phyloP scores from a whole-genome alignment of 768 basidiomycete genomes.

The Lactarius hatsudake region DNA sequence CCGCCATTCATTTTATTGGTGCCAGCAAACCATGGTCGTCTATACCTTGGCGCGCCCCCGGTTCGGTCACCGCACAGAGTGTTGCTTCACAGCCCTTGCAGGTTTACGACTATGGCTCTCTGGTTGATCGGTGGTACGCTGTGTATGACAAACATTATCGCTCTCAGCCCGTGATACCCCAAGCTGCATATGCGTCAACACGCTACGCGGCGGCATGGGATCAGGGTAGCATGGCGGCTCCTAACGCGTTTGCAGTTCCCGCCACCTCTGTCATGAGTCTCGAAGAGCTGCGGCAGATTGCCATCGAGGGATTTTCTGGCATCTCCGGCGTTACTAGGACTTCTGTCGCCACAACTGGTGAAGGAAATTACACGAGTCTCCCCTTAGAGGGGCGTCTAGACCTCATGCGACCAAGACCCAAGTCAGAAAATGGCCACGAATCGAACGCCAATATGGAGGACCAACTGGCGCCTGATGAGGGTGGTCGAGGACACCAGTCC shows the following conservation, averaged over 20 bases:
- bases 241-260: slow-evolving; percentile 28
- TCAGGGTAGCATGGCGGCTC: slow-evolving; percentile 41
- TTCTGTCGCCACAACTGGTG: slow-evolving; percentile 34
- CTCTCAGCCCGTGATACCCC: slow-evolving; percentile 44
- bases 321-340: slow-evolving; percentile 28
- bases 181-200: slow-evolving; percentile 56
- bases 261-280: slow-evolving; percentile 17
- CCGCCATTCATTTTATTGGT: slow-evolving; percentile 91
- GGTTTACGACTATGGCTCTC: slow-evolving; percentile 72
- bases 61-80: slow-evolving; percentile 37
- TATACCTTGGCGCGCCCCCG: slow-evolving; percentile 65
- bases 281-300: slow-evolving; percentile 52
- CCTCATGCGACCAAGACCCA: slow-evolving; percentile 61
- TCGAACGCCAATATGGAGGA: slow-evolving; percentile 1
- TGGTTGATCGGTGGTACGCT: slow-evolving; percentile 88
- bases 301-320: slow-evolving; percentile 51
- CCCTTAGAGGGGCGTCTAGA: slow-evolving; percentile 89
- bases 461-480: neutral
- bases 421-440: slow-evolving; percentile 17
- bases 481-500: neutral
- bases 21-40: slow-evolving; percentile 93
- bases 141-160: slow-evolving; percentile 90
- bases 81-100: slow-evolving; percentile 40
- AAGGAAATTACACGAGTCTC: slow-evolving; percentile 76
- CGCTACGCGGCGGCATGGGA: slow-evolving; percentile 80